Evolutionary conservation across 2,329 filamentous ascomycete species (phyloP).

Genomic region (Penicillium sp.): DNA sequence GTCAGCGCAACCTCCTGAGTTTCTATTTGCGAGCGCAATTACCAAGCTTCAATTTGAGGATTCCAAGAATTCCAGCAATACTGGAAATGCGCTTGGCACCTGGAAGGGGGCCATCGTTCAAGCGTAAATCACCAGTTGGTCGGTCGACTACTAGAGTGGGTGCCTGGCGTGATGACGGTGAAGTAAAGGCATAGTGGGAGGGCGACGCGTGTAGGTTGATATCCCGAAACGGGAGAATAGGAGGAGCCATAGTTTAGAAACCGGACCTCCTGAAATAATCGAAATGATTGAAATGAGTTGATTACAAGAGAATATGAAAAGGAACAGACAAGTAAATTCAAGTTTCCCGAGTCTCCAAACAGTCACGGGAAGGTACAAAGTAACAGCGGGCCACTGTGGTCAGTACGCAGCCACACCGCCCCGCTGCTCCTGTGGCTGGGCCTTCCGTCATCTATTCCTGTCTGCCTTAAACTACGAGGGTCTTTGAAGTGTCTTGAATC

Average conservation of each 20-base stretch:
- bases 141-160: slow-evolving; percentile 86
- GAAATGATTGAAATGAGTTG: no score
- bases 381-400: slow-evolving; percentile 16
- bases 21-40: slow-evolving; percentile 31
- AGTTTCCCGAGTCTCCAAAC: slow-evolving; percentile 13
- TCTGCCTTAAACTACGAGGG: slow-evolving; percentile 21
- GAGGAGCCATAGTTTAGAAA: slow-evolving; percentile 33
- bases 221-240: slow-evolving; percentile 76
- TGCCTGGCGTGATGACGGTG: slow-evolving; percentile 86
- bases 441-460: slow-evolving; percentile 37
- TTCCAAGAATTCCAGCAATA: slow-evolving; percentile 90
- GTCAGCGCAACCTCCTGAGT: slow-evolving; percentile 18
- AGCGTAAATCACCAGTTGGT: slow-evolving; percentile 83
- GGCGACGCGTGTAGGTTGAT: slow-evolving; percentile 93
- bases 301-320: slow-evolving; percentile 7
- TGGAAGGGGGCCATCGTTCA: slow-evolving; percentile 75
- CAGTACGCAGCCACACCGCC: slow-evolving; percentile 27
- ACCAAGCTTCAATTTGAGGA: slow-evolving; percentile 92
- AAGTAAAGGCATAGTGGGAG: slow-evolving; percentile 94
- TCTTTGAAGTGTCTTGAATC: slow-evolving; percentile 1
- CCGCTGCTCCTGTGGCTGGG: slow-evolving; percentile 34
- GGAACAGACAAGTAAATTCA: slow-evolving; percentile 4
- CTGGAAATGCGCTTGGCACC: slow-evolving; percentile 84
- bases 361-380: slow-evolving; percentile 14
- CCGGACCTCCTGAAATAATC: slow-evolving; percentile 33